Base-by-base conservation (phyloP, 768 basidiomycete species). In the Panaeolus cyanescens region DNA sequence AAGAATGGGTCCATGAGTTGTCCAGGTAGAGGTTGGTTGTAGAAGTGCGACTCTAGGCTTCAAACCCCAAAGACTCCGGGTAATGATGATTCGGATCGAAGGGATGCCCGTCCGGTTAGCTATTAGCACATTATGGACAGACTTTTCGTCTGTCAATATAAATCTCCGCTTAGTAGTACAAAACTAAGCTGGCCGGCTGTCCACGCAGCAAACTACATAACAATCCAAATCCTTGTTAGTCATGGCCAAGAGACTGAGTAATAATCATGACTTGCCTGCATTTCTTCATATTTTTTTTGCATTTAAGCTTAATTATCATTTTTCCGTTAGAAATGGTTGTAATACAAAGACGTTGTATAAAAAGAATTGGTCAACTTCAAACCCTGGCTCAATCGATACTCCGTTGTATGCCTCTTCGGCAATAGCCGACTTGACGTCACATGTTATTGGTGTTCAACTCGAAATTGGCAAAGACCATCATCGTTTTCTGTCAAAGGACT, bases 61-160 rank as follows among this genome's bases (percentile, higher is more conserved):
- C 45, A 50, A 42, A 50, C 45, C 45, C 45, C 45, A 50, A 50
- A 30, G 45, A 50, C 45, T 50, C 45, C 45, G 45, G 45, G 45
- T 50, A 50, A 50, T 50, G 25, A 28, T 25, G 8, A 28, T 5
- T 50, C 45, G 45, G 45, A 50, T 50, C 25, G 6, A 28, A 50
- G 45, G 45, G 45, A 50, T 50, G 45, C 30, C 45, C 45, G 45
- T 50, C 45, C 45, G 22, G 45, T 50, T 50, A 50, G 45, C 22
- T 50, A 22, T 50, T 50, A 50, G 45, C 45, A 50, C 30, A 12
- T 50, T 50, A 28, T 50, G 45, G 45, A 28, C 30, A 50, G 45
- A 13, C 45, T 12, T 50, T 50, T 12, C 12, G 30, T 13, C 45
- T 5, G 22, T 28, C 4, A 30, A 50, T 28, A 28, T 22, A 50